Conservation (phyloP, 257 asterid genomes). For the Plectranthus barbatus region DNA sequence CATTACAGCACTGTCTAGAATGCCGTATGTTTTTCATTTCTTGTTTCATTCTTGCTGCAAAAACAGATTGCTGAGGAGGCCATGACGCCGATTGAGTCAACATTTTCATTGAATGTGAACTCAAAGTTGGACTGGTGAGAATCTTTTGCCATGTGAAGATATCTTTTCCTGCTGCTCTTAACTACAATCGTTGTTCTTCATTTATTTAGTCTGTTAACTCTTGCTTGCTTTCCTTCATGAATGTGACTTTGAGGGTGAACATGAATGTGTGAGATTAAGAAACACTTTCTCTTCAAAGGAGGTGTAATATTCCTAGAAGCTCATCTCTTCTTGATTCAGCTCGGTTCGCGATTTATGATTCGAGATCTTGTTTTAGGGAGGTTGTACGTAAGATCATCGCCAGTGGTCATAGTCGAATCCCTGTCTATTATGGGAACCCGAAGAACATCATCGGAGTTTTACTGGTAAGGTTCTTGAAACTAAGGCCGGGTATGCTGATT, state of each 20-base stretch:
- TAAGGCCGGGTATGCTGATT: no score
- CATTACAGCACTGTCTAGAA: background rate
- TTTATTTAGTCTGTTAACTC: no score
- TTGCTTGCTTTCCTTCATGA: no score
- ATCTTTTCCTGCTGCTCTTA: background rate
- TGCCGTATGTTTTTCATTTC: background rate
- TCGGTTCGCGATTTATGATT: background rate
- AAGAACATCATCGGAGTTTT: conserved; percentile 75
- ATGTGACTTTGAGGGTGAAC: no score
- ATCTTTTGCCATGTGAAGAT: background rate
- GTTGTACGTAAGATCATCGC: conserved; percentile 84
- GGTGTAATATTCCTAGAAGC: no score
- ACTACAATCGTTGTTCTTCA: background rate
- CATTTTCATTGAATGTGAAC: conserved; percentile 89
- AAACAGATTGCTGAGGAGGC: conserved; percentile 98
- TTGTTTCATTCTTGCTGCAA: conserved; percentile 6
- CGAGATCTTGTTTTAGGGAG: conserved; percentile 46
- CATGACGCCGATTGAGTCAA: conserved; percentile 98
- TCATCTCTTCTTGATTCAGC: no score
- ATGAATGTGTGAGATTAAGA: background rate
- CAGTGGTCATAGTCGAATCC: conserved; percentile 95
- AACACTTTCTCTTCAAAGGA: background rate
- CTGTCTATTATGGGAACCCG: conserved; percentile 73
- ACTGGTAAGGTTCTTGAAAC: conserved; percentile 36
- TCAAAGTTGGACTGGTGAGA: conserved; percentile 94